Percentiles rank a stretch among this genome's conserved stretches.
Evolutionary conservation across 805 yeast species (phyloP).

Genomic region (Zygosaccharomyces rouxii): DNA sequence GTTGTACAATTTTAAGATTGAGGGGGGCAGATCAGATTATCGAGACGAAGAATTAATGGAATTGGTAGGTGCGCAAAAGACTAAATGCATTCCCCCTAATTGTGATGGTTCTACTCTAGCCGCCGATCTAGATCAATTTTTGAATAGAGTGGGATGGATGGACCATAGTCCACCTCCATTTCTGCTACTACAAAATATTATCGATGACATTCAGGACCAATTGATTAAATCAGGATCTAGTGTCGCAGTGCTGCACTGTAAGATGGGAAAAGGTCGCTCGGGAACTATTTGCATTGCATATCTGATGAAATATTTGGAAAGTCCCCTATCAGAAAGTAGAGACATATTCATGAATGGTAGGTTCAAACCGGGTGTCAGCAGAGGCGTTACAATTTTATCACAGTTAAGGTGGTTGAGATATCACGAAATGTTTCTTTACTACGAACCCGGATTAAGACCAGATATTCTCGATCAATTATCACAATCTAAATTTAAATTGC

Average conservation of each 20-base stretch:
- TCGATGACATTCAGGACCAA: constrained; percentile 44
- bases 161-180: constrained; percentile 81
- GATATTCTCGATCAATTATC: constrained; percentile 12
- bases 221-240: constrained; percentile 35
- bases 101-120: constrained; percentile 43
- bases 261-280: constrained; percentile 88
- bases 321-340: constrained; percentile 45
- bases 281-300: constrained; percentile 73
- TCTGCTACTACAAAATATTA: constrained; percentile 40
- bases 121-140: constrained; percentile 9
- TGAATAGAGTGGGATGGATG: constrained; percentile 48
- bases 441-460: constrained; percentile 12
- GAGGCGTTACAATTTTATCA: constrained; percentile 67
- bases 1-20: constrained; percentile 68
- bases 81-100: constrained; percentile 68
- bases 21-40: constrained; percentile 41
- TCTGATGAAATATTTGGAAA: constrained; percentile 47
- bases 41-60: constrained; percentile 20
- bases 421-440: constrained; percentile 36
- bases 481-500: constrained; percentile 14
- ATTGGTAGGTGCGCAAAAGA: constrained; percentile 33
- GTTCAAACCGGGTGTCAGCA: constrained; percentile 50
- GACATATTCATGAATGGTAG: constrained; percentile 51
- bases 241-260: constrained; percentile 77
- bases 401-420: constrained; percentile 68